phyloP scores from a whole-genome alignment of 768 basidiomycete genomes.

The Panaeolus cyanescens region DNA sequence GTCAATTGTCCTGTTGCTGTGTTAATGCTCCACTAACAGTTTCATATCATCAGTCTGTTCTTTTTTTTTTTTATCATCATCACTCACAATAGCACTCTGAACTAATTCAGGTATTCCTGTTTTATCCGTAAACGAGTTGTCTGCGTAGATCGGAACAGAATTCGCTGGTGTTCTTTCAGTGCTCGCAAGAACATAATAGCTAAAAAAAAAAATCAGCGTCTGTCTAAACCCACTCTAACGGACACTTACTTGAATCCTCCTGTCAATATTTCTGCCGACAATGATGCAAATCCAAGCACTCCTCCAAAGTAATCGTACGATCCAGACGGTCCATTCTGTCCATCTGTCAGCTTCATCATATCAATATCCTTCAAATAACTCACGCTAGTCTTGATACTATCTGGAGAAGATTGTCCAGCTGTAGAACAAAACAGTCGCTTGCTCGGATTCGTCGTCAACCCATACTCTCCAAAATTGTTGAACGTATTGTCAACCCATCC shows the following conservation, averaged over 20 bases:
- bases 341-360: not conserved
- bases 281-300: not conserved
- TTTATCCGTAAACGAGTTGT: not conserved
- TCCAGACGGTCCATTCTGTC: not conserved
- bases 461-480: not conserved
- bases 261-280: not conserved
- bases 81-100: not conserved
- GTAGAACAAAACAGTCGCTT: not conserved
- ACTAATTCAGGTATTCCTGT: slow-evolving; percentile 1
- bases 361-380: not conserved
- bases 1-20: not conserved
- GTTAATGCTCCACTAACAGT: not conserved
- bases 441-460: not conserved
- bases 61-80: too few species aligned
- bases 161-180: not conserved
- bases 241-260: not conserved
- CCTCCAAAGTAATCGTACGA: not conserved
- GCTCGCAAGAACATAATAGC: not conserved
- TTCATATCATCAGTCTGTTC: not conserved
- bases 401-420: not conserved
- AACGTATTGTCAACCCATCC: not conserved
- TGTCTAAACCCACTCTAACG: not conserved
- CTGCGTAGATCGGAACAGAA: not conserved
- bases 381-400: not conserved
- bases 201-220: not conserved